phyloP scores from a whole-genome alignment of 2,329 filamentous ascomycete species.

The Aspergillus brunneoviolaceus region DNA sequence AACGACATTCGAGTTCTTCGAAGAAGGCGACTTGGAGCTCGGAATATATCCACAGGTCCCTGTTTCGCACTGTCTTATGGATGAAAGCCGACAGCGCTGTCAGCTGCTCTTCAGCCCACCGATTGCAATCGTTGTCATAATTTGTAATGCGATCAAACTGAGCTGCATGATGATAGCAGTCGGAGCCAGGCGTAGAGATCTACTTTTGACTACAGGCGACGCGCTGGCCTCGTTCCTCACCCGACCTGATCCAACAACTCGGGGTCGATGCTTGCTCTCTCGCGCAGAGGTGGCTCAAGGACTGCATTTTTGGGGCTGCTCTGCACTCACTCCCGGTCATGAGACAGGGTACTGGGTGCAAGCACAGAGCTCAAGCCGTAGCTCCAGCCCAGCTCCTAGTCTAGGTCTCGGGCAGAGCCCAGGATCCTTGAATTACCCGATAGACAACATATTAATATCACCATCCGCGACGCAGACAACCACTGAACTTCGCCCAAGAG shows the following conservation, averaged over 20 bases:
- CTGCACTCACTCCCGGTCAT: neutral
- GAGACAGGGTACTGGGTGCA: neutral
- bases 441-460: too few species aligned
- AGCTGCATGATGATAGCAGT: slow-evolving; percentile 17
- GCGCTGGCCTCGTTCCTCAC: slow-evolving; percentile 28
- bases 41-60: too few species aligned
- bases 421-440: too few species aligned
- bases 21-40: neutral
- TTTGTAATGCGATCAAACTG: slow-evolving; percentile 14
- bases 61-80: too few species aligned
- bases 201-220: slow-evolving; percentile 27
- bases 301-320: neutral
- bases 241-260: slow-evolving; percentile 15
- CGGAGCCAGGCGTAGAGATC: neutral
- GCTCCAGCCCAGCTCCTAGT: too few species aligned
- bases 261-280: slow-evolving; percentile 11
- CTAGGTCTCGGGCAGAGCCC: too few species aligned
- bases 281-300: neutral
- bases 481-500: too few species aligned
- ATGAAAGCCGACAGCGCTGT: neutral
- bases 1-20: slow-evolving; percentile 6
- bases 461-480: too few species aligned
- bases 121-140: slow-evolving; percentile 12
- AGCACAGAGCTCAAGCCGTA: too few species aligned
- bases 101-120: slow-evolving; percentile 12